Base-by-base conservation (phyloP, 208 protist species). In the Acanthamoeba quina region DNA sequence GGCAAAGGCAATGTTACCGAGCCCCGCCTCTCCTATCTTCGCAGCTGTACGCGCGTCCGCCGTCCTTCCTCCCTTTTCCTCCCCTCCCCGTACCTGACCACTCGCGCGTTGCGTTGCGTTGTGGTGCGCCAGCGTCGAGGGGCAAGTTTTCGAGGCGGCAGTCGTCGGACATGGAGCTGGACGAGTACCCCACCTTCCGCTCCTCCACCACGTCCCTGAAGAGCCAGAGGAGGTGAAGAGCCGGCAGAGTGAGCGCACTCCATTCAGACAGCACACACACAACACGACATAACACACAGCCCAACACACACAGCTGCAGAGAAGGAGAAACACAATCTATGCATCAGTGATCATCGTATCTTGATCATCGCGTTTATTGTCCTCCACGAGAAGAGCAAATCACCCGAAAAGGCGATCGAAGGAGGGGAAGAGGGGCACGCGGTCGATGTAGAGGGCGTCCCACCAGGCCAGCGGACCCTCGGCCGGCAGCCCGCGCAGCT, bases 401-500 rank as follows among this genome's bases (percentile, higher is more conserved):
- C 52, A 62, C 15, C 56, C 56, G 34, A 74, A 49, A 37, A 78
- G 31, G 41, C 78, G 21, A 15, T 86, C 78, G 47, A 91, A 10
- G 2, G 52, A 72, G 21, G 85, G 85, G 41, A 91, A 78, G 70
- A 78, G n/a, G 26, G 85, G 85, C 5, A 21, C 56, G 19, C 60
- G 29, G 26, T 91, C 85, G 58, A 91, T 68, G 26, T 91, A 91
- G 34, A 91, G 37, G 13, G 62, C 31, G 21, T 91, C 85, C 85
- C 85, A 91, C 85, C 85, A 91, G 37, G 41, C 56, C 34, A 76
- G 2, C 64, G 41, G 85, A 24, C 62, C 85, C 5, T 91, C 47
- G 37, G 17, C 5, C 5, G 62, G 62, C 64, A 74, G 24, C 10
- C 64, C 62, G 19, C 44, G 85, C 56, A 91, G 52, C 85, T 76